Evolutionary conservation across 495 filamentous ascomycete genomes (phyloP).

Genomic region (Aspergillus panamensis): DNA sequence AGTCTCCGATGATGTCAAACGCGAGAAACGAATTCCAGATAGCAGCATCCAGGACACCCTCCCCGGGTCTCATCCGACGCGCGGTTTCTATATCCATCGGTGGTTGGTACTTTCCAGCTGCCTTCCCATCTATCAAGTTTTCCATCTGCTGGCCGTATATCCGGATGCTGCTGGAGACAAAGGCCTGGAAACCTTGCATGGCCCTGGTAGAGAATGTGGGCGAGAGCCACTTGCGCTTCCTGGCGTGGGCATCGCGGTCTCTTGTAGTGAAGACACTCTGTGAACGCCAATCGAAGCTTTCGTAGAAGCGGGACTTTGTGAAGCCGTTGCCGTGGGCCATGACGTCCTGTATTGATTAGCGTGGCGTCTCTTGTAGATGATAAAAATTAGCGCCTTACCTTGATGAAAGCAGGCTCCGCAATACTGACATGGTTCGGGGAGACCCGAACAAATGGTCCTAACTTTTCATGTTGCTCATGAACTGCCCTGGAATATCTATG

Average conservation of each 20-base stretch:
- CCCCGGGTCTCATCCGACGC: background rate
- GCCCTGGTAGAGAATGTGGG: background rate
- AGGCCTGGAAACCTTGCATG: background rate
- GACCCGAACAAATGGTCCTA: background rate
- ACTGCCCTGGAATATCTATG: background rate
- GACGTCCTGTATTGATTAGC: too few species aligned
- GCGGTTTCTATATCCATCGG: background rate
- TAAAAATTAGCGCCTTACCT: background rate
- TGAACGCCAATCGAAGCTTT: background rate
- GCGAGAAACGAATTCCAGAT: background rate
- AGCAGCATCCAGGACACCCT: background rate
- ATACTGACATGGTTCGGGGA: background rate
- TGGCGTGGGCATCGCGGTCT: background rate
- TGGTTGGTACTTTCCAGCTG: background rate
- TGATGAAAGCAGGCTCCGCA: background rate
- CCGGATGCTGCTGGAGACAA: background rate
- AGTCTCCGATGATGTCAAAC: slow-evolving; percentile 1
- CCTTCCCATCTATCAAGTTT: background rate
- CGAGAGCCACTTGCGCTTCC: background rate
- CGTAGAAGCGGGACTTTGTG: background rate
- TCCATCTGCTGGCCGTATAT: background rate
- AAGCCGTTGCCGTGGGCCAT: background rate
- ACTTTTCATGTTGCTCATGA: background rate
- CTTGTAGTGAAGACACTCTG: background rate
- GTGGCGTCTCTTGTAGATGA: too few species aligned